A percentile compares a stretch with the other conserved stretches of the same genome.
These are phyloP conservation scores for Hydrangea macrophylla DNA, from an alignment of 148 eudicot species.

Conservation along the genomic window DNA sequence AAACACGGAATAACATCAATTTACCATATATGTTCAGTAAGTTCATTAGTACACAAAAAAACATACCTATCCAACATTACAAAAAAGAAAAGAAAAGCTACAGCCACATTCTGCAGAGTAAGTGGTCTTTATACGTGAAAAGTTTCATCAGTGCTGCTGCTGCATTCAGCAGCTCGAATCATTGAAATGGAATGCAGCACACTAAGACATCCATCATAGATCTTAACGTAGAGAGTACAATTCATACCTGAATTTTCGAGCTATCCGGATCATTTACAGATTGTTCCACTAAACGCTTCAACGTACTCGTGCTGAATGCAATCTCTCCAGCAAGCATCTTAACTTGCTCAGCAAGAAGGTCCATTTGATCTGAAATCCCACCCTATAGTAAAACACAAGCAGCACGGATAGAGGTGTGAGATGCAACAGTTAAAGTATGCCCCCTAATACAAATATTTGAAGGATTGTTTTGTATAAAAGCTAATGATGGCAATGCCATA, in stretches of 20 bases:
- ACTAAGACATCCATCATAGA: not conserved
- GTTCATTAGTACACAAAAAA: too few relatives aligned
- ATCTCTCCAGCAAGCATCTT: conserved; percentile 99
- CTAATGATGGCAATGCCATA: not conserved
- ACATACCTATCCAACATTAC: not conserved
- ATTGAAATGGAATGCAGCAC: not conserved
- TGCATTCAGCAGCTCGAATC: not conserved
- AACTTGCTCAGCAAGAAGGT: conserved; percentile 93
- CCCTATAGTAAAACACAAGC: conserved; percentile 40
- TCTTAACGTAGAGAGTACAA: conserved; percentile 5
- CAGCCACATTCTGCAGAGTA: not conserved
- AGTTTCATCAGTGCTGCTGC: not conserved
- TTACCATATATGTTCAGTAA: too few relatives aligned
- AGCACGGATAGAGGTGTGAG: conserved; percentile 6
- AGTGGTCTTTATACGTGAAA: not conserved
- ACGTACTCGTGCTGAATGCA: conserved; percentile 91
- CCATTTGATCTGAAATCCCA: conserved; percentile 86
- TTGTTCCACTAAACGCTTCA: conserved; percentile 91
- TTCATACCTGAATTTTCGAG: conserved; percentile 67
- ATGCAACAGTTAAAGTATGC: not conserved
- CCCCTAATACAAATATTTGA: not conserved
- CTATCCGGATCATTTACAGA: conserved; percentile 78
- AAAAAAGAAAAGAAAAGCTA: not conserved
- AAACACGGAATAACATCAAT: too few relatives aligned
- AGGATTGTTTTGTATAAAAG: not conserved